phyloP scores from a whole-genome alignment of 192 early-diverging fungal genomes.

The Linnemannia zychae region DNA sequence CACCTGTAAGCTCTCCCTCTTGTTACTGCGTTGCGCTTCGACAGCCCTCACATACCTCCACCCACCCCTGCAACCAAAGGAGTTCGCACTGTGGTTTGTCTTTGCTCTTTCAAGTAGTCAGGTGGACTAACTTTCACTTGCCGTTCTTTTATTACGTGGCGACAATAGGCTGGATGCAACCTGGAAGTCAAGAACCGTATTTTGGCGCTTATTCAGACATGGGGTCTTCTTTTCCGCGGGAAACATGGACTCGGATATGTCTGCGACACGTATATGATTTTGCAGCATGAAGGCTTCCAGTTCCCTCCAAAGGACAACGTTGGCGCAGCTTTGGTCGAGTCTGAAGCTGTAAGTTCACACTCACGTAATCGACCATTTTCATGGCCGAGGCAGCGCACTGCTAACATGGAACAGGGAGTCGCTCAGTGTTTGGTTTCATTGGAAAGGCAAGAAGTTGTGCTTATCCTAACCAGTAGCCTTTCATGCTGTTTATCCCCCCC shows the following conservation, averaged over 20 bases:
- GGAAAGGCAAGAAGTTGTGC: neutral
- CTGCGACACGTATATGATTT: slow-evolving; percentile 82
- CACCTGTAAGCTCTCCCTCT: slow-evolving; percentile 61
- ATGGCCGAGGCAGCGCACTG: neutral
- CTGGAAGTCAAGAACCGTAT: slow-evolving; percentile 84
- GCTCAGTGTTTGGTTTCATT: too few relatives aligned
- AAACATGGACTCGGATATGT: slow-evolving; percentile 88
- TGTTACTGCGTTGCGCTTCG: neutral
- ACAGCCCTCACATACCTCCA: neutral
- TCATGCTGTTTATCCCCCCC: neutral
- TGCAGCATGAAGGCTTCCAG: slow-evolving; percentile 83
- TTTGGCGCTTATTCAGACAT: slow-evolving; percentile 88
- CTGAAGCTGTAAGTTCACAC: slow-evolving; percentile 75
- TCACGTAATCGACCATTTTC: neutral
- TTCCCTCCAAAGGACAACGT: slow-evolving; percentile 83
- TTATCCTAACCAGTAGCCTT: neutral
- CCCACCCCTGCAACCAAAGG: neutral
- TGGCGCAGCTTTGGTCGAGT: slow-evolving; percentile 83
- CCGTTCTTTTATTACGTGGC: neutral
- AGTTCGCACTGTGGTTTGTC: neutral
- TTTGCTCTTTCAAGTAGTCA: neutral
- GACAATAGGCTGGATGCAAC: slow-evolving; percentile 70
- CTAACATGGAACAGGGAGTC: neutral
- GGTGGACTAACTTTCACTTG: neutral
- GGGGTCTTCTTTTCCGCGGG: slow-evolving; percentile 86